A percentile compares a stretch with the other conserved stretches of the same genome.
phyloP scores from a whole-genome alignment of 306 rosid species.

The Erythrophleum fordii region DNA sequence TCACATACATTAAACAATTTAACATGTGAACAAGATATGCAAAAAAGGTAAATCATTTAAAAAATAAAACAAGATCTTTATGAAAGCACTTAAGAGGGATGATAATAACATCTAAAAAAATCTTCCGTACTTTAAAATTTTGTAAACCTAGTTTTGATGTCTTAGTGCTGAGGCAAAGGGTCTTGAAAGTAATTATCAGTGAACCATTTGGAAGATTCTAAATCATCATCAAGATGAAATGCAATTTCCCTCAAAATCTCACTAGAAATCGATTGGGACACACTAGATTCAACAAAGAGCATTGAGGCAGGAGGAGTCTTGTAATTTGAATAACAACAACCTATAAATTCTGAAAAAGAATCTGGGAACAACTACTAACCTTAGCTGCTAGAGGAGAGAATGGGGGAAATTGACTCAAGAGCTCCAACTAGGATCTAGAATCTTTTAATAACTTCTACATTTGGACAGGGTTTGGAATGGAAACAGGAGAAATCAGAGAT shows the following conservation, averaged over 20 bases:
- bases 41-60: constrained; percentile 5
- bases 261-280: constrained; percentile 11
- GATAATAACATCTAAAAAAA: too few species aligned
- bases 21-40: too few species aligned
- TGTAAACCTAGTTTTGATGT: neutral
- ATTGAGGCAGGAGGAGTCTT: constrained; percentile 31
- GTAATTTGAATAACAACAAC: neutral
- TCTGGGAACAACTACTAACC: constrained; percentile 15
- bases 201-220: constrained; percentile 78
- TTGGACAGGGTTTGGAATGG: too few species aligned
- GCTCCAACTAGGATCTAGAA: too few species aligned
- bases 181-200: constrained; percentile 64
- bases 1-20: too few species aligned
- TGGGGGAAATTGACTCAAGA: too few species aligned
- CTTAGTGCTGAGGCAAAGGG: constrained; percentile 5
- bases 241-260: constrained; percentile 42
- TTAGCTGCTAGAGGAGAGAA: too few species aligned
- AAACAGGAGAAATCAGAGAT: too few species aligned
- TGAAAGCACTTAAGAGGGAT: too few species aligned
- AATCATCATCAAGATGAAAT: constrained; percentile 48
- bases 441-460: too few species aligned
- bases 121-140: neutral
- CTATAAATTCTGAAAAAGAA: neutral
- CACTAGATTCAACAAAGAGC: constrained; percentile 36
- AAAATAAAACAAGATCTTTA: neutral